These are phyloP conservation scores for Cocos nucifera DNA, from an alignment of 176 grass and related monocot species.

Conservation along the genomic window DNA sequence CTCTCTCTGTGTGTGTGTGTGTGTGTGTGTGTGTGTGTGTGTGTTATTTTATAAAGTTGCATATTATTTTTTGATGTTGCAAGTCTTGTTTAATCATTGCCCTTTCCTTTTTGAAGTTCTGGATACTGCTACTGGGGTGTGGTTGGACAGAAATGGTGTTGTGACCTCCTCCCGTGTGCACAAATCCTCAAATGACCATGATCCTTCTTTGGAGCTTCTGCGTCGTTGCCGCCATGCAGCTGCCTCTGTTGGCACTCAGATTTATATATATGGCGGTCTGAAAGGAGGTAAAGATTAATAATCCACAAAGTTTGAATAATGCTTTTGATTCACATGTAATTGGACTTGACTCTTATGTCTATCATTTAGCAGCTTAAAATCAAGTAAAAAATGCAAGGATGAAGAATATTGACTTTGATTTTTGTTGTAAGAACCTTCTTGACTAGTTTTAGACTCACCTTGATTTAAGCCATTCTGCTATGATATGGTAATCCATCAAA, in stretches of 20 bases:
- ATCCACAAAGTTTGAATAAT: background rate
- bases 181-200: slow-evolving; percentile 72
- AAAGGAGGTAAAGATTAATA: slow-evolving; percentile 64
- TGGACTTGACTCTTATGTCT: no score
- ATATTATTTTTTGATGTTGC: no score
- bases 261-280: slow-evolving; percentile 87
- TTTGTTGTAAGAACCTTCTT: no score
- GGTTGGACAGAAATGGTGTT: slow-evolving; percentile 97
- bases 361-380: no score
- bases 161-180: slow-evolving; percentile 58
- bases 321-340: background rate
- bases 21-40: background rate
- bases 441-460: no score
- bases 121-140: slow-evolving; percentile 98
- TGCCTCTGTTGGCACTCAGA: slow-evolving; percentile 68
- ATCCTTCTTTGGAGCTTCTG: slow-evolving; percentile 76
- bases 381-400: no score
- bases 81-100: background rate
- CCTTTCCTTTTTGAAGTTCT: slow-evolving; percentile 49
- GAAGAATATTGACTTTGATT: no score
- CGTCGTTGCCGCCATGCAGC: slow-evolving; percentile 92
- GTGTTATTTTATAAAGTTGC: background rate
- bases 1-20: no score
- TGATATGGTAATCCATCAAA: no score
- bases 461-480: no score